phyloP scores from a whole-genome alignment of 805 yeast species.

The Kuraishia capsulata region DNA sequence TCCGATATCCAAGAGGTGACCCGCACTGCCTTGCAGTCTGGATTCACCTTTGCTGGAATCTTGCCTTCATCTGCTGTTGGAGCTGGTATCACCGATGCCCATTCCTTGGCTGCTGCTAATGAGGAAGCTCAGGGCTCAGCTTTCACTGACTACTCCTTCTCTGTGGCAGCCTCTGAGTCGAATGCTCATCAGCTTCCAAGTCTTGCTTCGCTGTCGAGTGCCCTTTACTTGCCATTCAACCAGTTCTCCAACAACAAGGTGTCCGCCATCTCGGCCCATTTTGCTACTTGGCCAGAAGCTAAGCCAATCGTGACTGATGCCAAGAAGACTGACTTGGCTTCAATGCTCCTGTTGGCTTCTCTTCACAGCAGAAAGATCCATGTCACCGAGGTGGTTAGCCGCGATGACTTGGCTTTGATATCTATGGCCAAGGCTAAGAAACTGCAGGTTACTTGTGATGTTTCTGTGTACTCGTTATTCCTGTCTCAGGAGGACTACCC shows the following conservation, averaged over 20 bases:
- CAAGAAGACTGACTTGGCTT: constrained; percentile 85
- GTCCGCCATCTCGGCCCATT: constrained; percentile 70
- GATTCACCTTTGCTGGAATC: constrained; percentile 80
- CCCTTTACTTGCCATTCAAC: constrained; percentile 75
- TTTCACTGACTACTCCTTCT: constrained; percentile 73
- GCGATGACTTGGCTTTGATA: constrained; percentile 76
- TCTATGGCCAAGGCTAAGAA: constrained; percentile 78
- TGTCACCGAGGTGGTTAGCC: constrained; percentile 75
- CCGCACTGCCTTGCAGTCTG: constrained; percentile 67
- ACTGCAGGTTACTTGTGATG: constrained; percentile 83
- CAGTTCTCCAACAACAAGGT: constrained; percentile 62
- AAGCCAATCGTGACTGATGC: constrained; percentile 93
- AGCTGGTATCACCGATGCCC: constrained; percentile 52
- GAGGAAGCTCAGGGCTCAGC: constrained; percentile 47
- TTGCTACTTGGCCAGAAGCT: constrained; percentile 72
- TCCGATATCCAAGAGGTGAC: constrained; percentile 59
- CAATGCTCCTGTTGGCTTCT: constrained; percentile 81
- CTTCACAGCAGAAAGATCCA: constrained; percentile 80
- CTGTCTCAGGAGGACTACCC: constrained; percentile 65
- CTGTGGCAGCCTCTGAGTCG: constrained; percentile 72
- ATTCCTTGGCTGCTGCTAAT: constrained; percentile 57
- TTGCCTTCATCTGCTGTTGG: constrained; percentile 66
- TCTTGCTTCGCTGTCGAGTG: constrained; percentile 60
- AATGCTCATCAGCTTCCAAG: constrained; percentile 56
- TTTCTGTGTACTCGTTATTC: constrained; percentile 71